Conservation (phyloP, 2,329 filamentous ascomycete genomes). For the Epichloe bromicola region DNA sequence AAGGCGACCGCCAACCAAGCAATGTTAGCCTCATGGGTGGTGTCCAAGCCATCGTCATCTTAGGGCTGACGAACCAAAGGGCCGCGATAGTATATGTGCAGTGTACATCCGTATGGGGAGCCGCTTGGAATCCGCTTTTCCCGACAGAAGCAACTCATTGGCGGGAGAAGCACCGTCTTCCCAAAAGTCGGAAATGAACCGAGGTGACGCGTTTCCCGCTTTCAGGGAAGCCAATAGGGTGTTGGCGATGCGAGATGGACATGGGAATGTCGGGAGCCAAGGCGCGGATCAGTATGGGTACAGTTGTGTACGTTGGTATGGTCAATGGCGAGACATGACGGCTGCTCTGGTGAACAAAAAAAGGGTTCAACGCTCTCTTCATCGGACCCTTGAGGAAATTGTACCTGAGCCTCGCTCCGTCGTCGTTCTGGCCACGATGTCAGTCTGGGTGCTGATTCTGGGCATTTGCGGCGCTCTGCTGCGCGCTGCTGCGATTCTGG, state of each 20-base stretch:
- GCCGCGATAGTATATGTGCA: background rate
- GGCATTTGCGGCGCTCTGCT: too few species aligned
- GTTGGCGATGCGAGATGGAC: background rate
- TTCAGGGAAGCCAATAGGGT: background rate
- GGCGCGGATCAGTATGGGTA: background rate
- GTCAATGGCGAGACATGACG: background rate
- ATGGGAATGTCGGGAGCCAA: background rate
- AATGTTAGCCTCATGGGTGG: slow-evolving; percentile 2
- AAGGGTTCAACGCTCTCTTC: too few species aligned
- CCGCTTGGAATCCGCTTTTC: slow-evolving; percentile 1
- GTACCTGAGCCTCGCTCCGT: too few species aligned
- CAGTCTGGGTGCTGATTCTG: too few species aligned
- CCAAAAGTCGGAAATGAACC: background rate
- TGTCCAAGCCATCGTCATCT: background rate
- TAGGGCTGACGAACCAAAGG: slow-evolving; percentile 7
- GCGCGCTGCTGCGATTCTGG: too few species aligned
- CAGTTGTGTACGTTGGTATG: too few species aligned
- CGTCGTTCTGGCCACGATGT: too few species aligned
- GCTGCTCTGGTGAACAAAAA: too few species aligned
- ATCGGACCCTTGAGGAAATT: too few species aligned
- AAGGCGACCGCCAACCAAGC: background rate
- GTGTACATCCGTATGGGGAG: background rate
- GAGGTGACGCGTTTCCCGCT: background rate
- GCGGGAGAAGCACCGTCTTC: background rate
- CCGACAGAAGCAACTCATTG: background rate